These are phyloP conservation scores for Spatholobus suberectus DNA, from an alignment of 306 rosid genomes.

Conservation along the genomic window DNA sequence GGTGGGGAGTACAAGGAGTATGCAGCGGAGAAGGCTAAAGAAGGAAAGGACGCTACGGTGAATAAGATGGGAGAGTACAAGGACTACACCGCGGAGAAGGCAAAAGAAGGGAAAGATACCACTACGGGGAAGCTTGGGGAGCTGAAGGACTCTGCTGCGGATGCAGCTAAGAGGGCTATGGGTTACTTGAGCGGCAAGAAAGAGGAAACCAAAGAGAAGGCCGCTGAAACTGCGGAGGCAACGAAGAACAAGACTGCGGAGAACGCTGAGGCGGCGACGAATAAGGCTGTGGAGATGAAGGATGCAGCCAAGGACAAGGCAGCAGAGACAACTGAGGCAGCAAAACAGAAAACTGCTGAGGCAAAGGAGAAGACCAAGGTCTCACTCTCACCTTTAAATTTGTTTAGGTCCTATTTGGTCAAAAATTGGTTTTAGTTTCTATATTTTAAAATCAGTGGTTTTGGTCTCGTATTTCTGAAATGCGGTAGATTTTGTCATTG, in stretches of 20 bases:
- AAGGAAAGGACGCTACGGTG: slow-evolving; percentile 39
- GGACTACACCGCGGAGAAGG: slow-evolving; percentile 60
- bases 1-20: slow-evolving; percentile 44
- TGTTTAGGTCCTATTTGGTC: too few species aligned
- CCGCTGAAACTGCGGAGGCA: slow-evolving; percentile 56
- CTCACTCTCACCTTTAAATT: neutral
- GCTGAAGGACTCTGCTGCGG: slow-evolving; percentile 66
- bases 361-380: slow-evolving; percentile 55
- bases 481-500: too few species aligned
- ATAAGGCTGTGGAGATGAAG: slow-evolving; percentile 42
- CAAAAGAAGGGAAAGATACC: slow-evolving; percentile 60
- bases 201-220: slow-evolving; percentile 59
- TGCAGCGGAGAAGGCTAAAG: slow-evolving; percentile 34
- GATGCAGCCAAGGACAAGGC: slow-evolving; percentile 32
- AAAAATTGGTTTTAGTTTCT: too few species aligned
- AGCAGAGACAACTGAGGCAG: slow-evolving; percentile 1
- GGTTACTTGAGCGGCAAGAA: slow-evolving; percentile 64
- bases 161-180: slow-evolving; percentile 62
- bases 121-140: slow-evolving; percentile 62
- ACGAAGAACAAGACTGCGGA: slow-evolving; percentile 37
- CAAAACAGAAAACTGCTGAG: slow-evolving; percentile 39
- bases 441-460: too few species aligned
- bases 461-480: too few species aligned
- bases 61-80: slow-evolving; percentile 38
- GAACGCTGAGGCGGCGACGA: neutral